Base-by-base conservation (phyloP, 192 early-diverging fungal genomes). In the Spizellomyces punctatus region DNA sequence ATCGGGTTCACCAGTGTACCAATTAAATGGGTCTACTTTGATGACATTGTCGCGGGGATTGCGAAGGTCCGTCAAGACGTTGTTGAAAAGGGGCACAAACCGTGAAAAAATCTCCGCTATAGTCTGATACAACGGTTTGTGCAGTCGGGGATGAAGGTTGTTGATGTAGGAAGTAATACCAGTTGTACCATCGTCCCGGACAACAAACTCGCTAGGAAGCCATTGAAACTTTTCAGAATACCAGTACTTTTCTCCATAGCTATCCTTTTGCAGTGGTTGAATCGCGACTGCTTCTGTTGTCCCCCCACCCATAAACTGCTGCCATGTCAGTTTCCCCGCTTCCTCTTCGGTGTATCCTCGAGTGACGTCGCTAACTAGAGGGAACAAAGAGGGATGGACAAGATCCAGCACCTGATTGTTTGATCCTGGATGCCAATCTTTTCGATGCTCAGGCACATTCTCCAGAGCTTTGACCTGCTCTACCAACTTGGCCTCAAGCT, bases 121-220 rank as follows among this genome's bases (percentile, higher is more conserved):
- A 12, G 78, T 75, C 5, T 72, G 74, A 57, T 92, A 90, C 65
- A 88, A 62, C 8, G 72, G 71, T 64, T 82, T 73, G 45, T 83
- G 74, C 17, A 66, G 36, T 19, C 19, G 6, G 8, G 87, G 90
- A 49, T 91, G 83, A 22, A 91, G 58, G 62, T 92, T 92, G 82
- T 92, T 91, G 81, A 93, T 92, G 74, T 92, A 92, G 2, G 88
- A 90, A 27, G 63, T 47, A 19, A 88, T 73, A 1, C 57, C 54
- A 21, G 80, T 71, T 7, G 73, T n/a, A 45, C 90, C 89, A 43
- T 84, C 77, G 0, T 79, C 55, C 17, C 36, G 58, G 1, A 92
- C 79, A 4, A 72, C 61, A 68, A 91, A 88, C 46, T 90, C 91
- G 6, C 85, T 70, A 0, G 92, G 91, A 16, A 93, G 79, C 90